phyloP scores from a whole-genome alignment of 2,329 filamentous ascomycete species.

The Penicillium sp. region DNA sequence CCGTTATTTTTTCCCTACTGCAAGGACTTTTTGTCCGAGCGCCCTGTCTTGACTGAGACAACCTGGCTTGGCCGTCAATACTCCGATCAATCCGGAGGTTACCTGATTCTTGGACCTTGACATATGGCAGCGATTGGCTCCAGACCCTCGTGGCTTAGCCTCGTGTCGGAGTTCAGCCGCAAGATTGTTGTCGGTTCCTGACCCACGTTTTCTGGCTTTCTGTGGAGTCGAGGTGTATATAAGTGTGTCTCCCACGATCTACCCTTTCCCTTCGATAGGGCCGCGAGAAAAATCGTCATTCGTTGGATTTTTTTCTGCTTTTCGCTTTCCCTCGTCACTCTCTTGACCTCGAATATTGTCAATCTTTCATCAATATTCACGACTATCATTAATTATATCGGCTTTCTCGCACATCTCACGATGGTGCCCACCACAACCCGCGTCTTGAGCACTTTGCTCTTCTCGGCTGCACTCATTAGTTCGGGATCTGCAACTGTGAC shows the following conservation, averaged over 20 bases:
- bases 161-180: not conserved
- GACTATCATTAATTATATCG: not conserved
- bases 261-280: not conserved
- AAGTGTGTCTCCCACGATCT: not conserved
- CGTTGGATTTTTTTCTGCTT: not conserved
- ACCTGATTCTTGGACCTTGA: not conserved
- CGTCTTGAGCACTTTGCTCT: not conserved
- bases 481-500: not conserved
- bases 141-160: not conserved
- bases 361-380: not conserved
- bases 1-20: no score
- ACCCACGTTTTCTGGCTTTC: not conserved
- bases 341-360: not conserved
- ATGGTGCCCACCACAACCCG: not conserved
- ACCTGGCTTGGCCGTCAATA: not conserved
- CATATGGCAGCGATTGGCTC: not conserved
- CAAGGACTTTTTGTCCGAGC: not conserved
- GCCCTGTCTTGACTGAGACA: not conserved
- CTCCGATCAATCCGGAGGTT: not conserved
- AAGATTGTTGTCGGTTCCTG: not conserved
- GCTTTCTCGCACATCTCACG: not conserved
- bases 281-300: not conserved
- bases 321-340: not conserved
- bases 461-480: not conserved
- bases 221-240: not conserved